Base-by-base conservation (phyloP, 805 yeast genomes). In the Schwanniomyces yamadae region DNA sequence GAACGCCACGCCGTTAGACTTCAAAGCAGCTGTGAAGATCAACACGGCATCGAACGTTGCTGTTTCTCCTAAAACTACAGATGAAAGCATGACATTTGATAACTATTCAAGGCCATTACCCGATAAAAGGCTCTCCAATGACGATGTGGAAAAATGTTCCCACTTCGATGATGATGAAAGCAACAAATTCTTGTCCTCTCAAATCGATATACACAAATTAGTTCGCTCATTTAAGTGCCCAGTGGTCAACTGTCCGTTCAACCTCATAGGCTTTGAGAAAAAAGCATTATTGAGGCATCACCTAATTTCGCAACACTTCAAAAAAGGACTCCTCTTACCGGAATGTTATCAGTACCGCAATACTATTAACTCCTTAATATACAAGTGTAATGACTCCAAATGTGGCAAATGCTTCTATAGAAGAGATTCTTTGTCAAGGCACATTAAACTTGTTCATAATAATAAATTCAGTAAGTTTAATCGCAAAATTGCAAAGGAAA, bases 371-470 rank as follows among this genome's bases (percentile, higher is more conserved):
- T 35, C 39, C 5, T 28, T 42, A 33, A 42, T 51, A n/a, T 49
- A 44, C 31, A 39, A 36, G 12, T 51, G 56, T 31, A 34, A 41
- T 13, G 38, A 44, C 12, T 48, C 40, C 14, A 48, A 54, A 17
- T 79, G 84, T 45, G 68, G 64, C 7, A 75, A 72, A 42, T 49
- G 46, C 6, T 78, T 78, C 47, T 69, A 69, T 41, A 57, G 84
- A 33, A 69, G 66, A 35, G 84, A 79, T 50, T 72, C 82, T 1
- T 61, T 71, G 37, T 66, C 62, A 28, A 63, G 84, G 44, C 85
- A 79, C 46, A 62, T 62, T 19, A 66, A 66, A 33, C 58, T 77
- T 40, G 80, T 75, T 10, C 82, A 78, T 48, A 47, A 57, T 15
- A 67, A 69, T 34, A 34, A 35, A 27, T 28, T 24, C n/a, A 35